Evolutionary conservation across 2,329 filamentous ascomycete species (phyloP), one percentile per base, ranked within the genome.

Genomic region (Verticillium klebahnii): DNA sequence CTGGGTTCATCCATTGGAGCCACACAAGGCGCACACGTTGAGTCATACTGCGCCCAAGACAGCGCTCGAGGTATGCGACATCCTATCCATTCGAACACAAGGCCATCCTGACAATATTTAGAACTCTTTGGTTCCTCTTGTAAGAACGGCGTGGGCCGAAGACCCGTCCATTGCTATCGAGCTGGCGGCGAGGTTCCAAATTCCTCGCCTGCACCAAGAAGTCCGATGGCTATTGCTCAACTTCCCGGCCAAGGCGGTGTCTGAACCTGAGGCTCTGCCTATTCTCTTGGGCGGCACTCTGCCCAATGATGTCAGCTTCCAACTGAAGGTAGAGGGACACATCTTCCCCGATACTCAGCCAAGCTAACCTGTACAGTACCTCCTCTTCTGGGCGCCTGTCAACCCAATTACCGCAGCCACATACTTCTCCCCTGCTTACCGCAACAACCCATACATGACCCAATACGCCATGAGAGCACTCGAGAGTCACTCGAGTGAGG

Each of bases 381-480:
- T 99, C 17, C 80, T 99, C 1, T 97, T 91, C 77, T 99, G 95
- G 95, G 86, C 90, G 25, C 88, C 95, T 0, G 89, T 97, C 36
- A 97, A 97, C 70, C 95, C 95, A 0, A 90, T 97, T 64, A 95
- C 93, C 11, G 93, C 96, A 0, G 89, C 96, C 7, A 97, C 93
- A 0, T 93, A 96, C 76, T 98, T 99, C 79, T 74, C 97, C 67
- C 96, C 96, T 0, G 88, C 89, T 1, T 99, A 96, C 74, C 88
- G 89, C 50, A 94, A 97, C 69, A 90, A 99, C 70, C 91, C 96
- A 0, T 96, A 93, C 75, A 84, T 99, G 60, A 86, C 98, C 45
- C 96, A 99, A 74, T 99, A 98, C 74, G 95, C 95, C 1, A 96
- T 99, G 89, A 87, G 93, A 69, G 92, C 95, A 3, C 77, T 99